A percentile compares a stretch with the other conserved stretches of the same genome.
Conservation (phyloP, 1,139 yeast genomes). For the Candida sp. region DNA sequence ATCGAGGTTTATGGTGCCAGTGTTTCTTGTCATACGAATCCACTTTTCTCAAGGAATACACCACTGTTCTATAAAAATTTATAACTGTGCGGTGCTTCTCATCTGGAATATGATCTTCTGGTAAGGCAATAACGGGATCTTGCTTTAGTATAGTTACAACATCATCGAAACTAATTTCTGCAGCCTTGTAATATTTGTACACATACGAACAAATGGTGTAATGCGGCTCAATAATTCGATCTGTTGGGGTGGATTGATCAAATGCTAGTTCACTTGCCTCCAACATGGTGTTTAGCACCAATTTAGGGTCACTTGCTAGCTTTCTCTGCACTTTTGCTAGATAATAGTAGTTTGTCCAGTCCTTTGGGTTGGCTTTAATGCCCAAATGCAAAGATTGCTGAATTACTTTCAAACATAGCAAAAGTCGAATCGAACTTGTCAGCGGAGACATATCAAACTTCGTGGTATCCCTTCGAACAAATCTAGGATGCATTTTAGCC, state of each 20-base stretch:
- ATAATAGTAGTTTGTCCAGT: constrained; percentile 64
- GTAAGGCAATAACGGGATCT: constrained; percentile 25
- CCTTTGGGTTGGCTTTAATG: constrained; percentile 36
- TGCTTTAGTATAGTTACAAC: constrained; percentile 38
- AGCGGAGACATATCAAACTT: constrained; percentile 20
- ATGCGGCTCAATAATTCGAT: constrained; percentile 68
- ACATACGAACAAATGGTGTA: constrained; percentile 58
- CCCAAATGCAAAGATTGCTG: constrained; percentile 44
- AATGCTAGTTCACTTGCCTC: constrained; percentile 28
- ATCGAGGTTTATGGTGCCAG: constrained; percentile 90
- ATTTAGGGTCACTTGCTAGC: constrained; percentile 21
- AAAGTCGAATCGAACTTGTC: constrained; percentile 20
- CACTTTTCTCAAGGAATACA: constrained; percentile 32
- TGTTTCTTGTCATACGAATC: constrained; percentile 68
- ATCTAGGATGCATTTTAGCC: constrained; percentile 33
- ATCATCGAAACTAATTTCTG: constrained; percentile 23
- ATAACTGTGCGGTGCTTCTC: constrained; percentile 15
- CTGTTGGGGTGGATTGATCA: constrained; percentile 39
- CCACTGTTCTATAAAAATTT: constrained; percentile 19
- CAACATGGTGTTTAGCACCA: constrained; percentile 36
- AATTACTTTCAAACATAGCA: constrained; percentile 29
- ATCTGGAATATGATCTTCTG: constrained; percentile 6
- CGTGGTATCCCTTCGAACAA: constrained; percentile 25
- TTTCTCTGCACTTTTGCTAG: constrained; percentile 61
- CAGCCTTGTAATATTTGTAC: constrained; percentile 51